Evolutionary conservation across 352 stramenopile species (phyloP), one percentile per base, ranked within the genome.

Genomic region (Phytophthora crassamura): DNA sequence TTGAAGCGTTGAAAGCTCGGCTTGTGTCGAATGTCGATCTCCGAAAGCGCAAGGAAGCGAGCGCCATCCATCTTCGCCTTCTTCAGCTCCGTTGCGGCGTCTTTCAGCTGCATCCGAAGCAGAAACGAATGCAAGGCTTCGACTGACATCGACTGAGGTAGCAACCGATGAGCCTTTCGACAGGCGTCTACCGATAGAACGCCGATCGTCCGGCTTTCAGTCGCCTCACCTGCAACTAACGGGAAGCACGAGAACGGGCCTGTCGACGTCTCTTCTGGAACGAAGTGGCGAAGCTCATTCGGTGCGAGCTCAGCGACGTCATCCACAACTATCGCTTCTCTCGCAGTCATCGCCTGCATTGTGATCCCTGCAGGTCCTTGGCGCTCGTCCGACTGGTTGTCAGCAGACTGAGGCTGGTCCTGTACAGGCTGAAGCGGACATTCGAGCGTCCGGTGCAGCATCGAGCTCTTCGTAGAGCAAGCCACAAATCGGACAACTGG

Each of bases 241-340:
- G 84, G 81, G 16, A 89, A 82, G 52, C 81, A 90, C 15, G 71
- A 70, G 16, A 90, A 86, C 5, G 84, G 74, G 0, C 81, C 84
- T 0, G 79, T 80, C 20, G 56, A 35, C 0, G 59, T 39, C 20
- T 62, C 50, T 5, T 64, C 60, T 0, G 50, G 10, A 2, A 33
- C 30, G n/a, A 84, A 86, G 9, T 51, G 48, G 25, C 57, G 64
- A 9, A 87, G 51, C 49, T 69, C 58, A 2, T 22, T 35, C 18
- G 3, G 16, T 1, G 22, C 11, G 7, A 72, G 59, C 0, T 46
- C 58, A 2, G 59, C 66, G 6, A 91, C 69, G 22, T 91, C 77
- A 1, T 72, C 50, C 11, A 88, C 47, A 22, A 85, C 34, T 4
- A 82, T 34, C 5, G 77, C 66, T 32, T 64, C 53, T 20, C 63